phyloP scores from a whole-genome alignment of 805 yeast species.

The Ogataea degrootiae region DNA sequence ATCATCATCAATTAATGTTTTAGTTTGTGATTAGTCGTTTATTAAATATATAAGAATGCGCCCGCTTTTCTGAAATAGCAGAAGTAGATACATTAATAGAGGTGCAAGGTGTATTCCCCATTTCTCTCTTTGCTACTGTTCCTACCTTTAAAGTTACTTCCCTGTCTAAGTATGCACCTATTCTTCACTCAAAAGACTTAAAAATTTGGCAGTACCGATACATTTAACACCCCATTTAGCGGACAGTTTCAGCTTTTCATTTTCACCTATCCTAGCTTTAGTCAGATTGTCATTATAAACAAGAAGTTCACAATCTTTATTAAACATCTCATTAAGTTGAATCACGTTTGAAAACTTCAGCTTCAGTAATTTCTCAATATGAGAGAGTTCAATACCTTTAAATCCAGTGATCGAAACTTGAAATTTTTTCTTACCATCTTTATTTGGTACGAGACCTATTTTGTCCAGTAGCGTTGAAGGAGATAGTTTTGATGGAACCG shows the following conservation, averaged over 20 bases:
- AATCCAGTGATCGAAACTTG: constrained; percentile 27
- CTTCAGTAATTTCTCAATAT: constrained; percentile 49
- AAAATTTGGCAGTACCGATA: constrained; percentile 10
- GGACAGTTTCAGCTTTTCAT: constrained; percentile 22
- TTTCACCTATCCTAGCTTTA: constrained; percentile 8
- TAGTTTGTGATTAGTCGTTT: too few relatives aligned
- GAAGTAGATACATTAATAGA: too few relatives aligned
- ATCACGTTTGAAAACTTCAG: constrained; percentile 39
- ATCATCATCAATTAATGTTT: too few relatives aligned
- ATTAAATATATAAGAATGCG: too few relatives aligned
- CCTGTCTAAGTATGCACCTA: neutral
- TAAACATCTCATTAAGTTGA: constrained; percentile 45
- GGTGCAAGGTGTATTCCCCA: too few relatives aligned
- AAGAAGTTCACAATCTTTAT: constrained; percentile 48
- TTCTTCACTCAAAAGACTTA: constrained; percentile 3
- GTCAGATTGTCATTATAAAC: constrained; percentile 35
- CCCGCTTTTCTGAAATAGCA: too few relatives aligned
- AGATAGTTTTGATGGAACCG: constrained; percentile 1
- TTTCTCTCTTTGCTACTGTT: neutral
- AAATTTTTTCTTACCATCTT: constrained; percentile 1
- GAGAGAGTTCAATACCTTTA: constrained; percentile 27
- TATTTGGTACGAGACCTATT: neutral
- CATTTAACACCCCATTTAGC: constrained; percentile 20
- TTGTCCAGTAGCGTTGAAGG: neutral
- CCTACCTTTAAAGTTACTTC: too few relatives aligned